A percentile compares a stretch with the other conserved stretches of the same genome.
These are phyloP conservation scores for Phyllostachys edulis DNA, from an alignment of 176 grass and related monocot genomes.

Conservation along the genomic window DNA sequence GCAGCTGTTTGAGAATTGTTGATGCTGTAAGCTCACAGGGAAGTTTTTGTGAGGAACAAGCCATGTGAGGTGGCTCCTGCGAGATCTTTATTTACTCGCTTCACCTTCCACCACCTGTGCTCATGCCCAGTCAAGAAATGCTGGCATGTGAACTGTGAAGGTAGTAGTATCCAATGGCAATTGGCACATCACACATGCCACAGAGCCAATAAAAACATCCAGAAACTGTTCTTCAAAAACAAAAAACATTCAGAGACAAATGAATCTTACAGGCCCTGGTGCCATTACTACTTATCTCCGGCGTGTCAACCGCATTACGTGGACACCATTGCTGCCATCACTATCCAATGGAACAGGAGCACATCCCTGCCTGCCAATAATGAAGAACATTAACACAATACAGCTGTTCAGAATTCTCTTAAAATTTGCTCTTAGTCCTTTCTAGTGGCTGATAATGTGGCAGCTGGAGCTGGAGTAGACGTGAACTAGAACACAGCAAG, in stretches of 20 bases:
- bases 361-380: not conserved
- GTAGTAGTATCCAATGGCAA: not conserved
- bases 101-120: constrained; percentile 1
- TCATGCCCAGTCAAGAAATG: constrained; percentile 16
- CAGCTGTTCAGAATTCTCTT: constrained; percentile 9
- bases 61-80: constrained; percentile 15
- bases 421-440: not conserved
- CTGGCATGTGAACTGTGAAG: not conserved
- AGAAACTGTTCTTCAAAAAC: constrained; percentile 3
- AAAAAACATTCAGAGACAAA: not conserved
- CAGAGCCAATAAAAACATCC: not conserved
- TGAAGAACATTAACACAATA: not conserved
- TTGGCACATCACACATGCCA: not conserved
- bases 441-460: not conserved
- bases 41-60: not conserved
- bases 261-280: not conserved
- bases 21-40: not conserved
- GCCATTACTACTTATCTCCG: not conserved
- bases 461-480: not conserved
- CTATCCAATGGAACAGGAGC: not conserved
- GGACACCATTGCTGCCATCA: not conserved
- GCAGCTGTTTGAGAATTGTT: not conserved
- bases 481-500: constrained; percentile 14
- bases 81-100: constrained; percentile 15
- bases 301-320: not conserved